Conservation (phyloP, 257 asterid species). For the Echites panduratus region DNA sequence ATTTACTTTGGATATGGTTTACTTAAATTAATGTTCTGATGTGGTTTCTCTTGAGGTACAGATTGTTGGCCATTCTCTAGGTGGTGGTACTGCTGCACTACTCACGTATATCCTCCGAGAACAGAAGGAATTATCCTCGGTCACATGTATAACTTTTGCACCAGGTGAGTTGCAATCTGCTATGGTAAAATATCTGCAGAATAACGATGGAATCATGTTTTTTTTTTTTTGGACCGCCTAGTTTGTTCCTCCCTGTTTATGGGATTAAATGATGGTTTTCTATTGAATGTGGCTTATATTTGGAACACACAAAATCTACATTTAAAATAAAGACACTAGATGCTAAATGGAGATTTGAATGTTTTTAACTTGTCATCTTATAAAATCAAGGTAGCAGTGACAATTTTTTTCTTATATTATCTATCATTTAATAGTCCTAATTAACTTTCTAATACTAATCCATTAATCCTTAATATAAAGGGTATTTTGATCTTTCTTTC, state of each 20-base stretch:
- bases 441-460: too few species aligned
- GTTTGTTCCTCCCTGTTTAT: not conserved
- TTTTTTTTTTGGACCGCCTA: not conserved
- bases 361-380: too few species aligned
- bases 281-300: not conserved
- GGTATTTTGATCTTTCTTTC: too few species aligned
- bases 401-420: too few species aligned
- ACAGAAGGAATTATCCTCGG: slow-evolving; percentile 59
- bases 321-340: not conserved
- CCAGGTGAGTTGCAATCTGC: slow-evolving; percentile 49
- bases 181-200: not conserved
- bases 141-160: slow-evolving; percentile 70
- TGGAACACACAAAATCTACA: not conserved
- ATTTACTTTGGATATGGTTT: not conserved
- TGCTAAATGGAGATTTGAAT: not conserved
- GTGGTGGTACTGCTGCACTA: slow-evolving; percentile 90
- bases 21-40: slow-evolving; percentile 1
- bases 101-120: slow-evolving; percentile 82
- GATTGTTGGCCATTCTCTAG: slow-evolving; percentile 90
- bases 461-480: too few species aligned
- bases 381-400: too few species aligned
- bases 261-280: not conserved
- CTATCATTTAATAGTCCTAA: too few species aligned
- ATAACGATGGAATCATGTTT: not conserved
- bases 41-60: slow-evolving; percentile 26